phyloP scores from a whole-genome alignment of 768 basidiomycete genomes.

The Hericium coralloides region DNA sequence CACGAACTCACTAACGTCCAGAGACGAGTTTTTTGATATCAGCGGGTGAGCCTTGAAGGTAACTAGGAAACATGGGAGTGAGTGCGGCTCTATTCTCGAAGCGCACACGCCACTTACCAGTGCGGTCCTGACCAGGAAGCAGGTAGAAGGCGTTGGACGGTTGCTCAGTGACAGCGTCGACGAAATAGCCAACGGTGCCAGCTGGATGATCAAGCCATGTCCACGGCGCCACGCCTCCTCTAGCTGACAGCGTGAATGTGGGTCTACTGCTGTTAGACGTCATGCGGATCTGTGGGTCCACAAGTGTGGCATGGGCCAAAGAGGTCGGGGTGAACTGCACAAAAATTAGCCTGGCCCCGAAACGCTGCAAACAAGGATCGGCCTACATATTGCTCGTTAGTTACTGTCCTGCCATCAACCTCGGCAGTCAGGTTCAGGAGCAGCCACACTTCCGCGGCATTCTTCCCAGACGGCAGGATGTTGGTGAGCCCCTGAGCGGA shows the following conservation, averaged over 20 bases:
- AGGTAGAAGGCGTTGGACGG: conserved; percentile 48
- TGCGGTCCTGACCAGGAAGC: conserved; percentile 42
- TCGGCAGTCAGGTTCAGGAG: conserved; percentile 40
- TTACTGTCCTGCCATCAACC: conserved; percentile 31
- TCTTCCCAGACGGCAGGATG: conserved; percentile 36
- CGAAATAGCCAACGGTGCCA: conserved; percentile 45
- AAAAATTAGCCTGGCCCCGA: conserved; percentile 3
- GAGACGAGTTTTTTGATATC: conserved; percentile 31
- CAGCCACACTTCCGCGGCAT: conserved; percentile 40
- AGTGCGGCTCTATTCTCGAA: too few species aligned
- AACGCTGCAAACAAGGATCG: not conserved
- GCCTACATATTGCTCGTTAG: conserved; percentile 45
- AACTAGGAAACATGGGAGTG: too few species aligned
- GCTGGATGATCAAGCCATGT: conserved; percentile 53
- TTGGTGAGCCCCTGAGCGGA: conserved; percentile 30
- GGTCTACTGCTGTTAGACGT: conserved; percentile 23
- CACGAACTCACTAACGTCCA: conserved; percentile 32
- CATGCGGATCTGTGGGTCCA: conserved; percentile 45
- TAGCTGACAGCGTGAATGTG: conserved; percentile 43
- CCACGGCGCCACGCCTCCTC: conserved; percentile 46
- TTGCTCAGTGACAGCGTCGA: conserved; percentile 30
- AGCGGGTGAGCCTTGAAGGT: conserved; percentile 30
- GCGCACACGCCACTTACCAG: conserved; percentile 38
- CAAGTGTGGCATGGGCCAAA: conserved; percentile 33
- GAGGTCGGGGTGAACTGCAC: conserved; percentile 40